Evolutionary conservation across 768 basidiomycete species (phyloP).

Genomic region (Amanita thiersii): DNA sequence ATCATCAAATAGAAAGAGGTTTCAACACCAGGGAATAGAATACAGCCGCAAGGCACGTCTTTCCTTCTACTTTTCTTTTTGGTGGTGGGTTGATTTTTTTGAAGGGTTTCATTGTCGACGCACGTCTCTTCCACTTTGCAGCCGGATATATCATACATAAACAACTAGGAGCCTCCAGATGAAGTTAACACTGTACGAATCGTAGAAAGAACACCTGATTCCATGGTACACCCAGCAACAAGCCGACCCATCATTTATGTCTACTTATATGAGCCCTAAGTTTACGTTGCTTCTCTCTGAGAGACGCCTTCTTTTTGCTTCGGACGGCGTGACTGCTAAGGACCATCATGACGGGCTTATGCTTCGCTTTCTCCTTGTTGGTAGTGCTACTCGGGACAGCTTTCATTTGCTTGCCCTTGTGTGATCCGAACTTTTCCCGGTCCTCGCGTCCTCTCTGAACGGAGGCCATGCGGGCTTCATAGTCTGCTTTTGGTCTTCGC

Average conservation of each 20-base stretch:
- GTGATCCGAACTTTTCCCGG: constrained; percentile 84
- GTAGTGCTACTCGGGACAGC: constrained; percentile 77
- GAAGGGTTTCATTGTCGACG: constrained; percentile 65
- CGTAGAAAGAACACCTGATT: too few relatives aligned
- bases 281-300: constrained; percentile 67
- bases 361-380: constrained; percentile 86
- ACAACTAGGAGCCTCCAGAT: too few relatives aligned
- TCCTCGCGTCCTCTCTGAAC: constrained; percentile 93
- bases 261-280: constrained; percentile 6
- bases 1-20: constrained; percentile 2
- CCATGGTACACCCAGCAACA: too few relatives aligned
- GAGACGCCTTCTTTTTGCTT: constrained; percentile 75
- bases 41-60: constrained; percentile 48
- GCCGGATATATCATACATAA: constrained; percentile 62
- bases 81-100: constrained; percentile 3
- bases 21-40: constrained; percentile 23
- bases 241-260: too few relatives aligned
- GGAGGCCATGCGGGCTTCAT: constrained; percentile 87
- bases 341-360: constrained; percentile 96
- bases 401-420: constrained; percentile 90
- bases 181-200: too few relatives aligned
- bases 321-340: constrained; percentile 67
- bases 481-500: constrained; percentile 89
- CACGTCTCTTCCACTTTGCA: constrained; percentile 70
- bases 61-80: background rate